These are phyloP conservation scores for Cercospora sojina DNA, from an alignment of 2,329 filamentous ascomycete genomes.

Conservation along the genomic window DNA sequence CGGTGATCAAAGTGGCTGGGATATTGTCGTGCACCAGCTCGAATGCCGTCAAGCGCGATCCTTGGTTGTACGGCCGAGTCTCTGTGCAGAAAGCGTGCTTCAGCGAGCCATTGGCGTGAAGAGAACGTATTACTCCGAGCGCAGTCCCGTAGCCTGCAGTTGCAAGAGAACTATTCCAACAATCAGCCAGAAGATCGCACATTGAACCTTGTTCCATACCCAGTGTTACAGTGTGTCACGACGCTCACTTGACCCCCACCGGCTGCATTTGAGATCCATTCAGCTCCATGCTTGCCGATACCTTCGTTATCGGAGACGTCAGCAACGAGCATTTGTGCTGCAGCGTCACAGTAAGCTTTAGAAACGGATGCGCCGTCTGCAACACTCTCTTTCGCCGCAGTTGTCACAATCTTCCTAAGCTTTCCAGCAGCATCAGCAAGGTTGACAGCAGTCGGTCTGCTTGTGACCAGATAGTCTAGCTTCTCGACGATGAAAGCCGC, in stretches of 20 bases:
- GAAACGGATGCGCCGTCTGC: slow-evolving; percentile 58
- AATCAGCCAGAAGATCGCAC: slow-evolving; percentile 28
- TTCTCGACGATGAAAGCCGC: slow-evolving; percentile 68
- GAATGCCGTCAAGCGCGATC: slow-evolving; percentile 89
- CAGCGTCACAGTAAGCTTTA: slow-evolving; percentile 70
- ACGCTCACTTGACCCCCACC: slow-evolving; percentile 67
- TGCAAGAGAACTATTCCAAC: slow-evolving; percentile 67
- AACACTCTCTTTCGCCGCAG: slow-evolving; percentile 44
- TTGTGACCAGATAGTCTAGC: slow-evolving; percentile 82
- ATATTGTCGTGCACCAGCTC: slow-evolving; percentile 94
- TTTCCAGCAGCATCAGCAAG: slow-evolving; percentile 84
- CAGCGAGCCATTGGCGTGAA: slow-evolving; percentile 65
- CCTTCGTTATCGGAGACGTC: slow-evolving; percentile 83
- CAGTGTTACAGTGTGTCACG: slow-evolving; percentile 96
- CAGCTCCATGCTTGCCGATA: slow-evolving; percentile 79
- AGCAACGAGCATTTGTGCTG: slow-evolving; percentile 81
- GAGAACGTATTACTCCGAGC: slow-evolving; percentile 84
- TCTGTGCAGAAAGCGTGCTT: slow-evolving; percentile 93
- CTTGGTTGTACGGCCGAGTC: slow-evolving; percentile 96
- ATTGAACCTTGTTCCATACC: slow-evolving; percentile 49
- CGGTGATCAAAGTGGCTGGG: slow-evolving; percentile 86
- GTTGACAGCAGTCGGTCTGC: slow-evolving; percentile 91
- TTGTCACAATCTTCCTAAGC: slow-evolving; percentile 65
- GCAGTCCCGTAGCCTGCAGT: slow-evolving; percentile 98
- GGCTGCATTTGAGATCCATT: slow-evolving; percentile 70